Evolutionary conservation across 2,329 filamentous ascomycete species (phyloP), one percentile per base, ranked within the genome.

Genomic region (Cordyceps tenuipes): DNA sequence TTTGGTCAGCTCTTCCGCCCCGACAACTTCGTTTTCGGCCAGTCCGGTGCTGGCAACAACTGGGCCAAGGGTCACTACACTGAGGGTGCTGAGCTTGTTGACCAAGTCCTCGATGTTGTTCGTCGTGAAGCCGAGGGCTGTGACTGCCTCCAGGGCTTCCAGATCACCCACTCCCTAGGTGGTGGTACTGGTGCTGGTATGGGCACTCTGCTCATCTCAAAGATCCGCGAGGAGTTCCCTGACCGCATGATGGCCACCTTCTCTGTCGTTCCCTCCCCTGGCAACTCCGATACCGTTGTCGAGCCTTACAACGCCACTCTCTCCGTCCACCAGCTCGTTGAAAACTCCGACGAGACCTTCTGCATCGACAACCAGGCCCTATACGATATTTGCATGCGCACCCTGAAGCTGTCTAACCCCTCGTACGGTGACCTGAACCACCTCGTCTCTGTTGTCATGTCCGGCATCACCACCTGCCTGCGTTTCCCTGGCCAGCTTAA

Each of bases 41-140:
- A 97, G 83, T 97, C 94, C 71, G 93, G 94, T 85, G 94, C 94
- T 77, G 94, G 94, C 81, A 99, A 99, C 91, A 97, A 97, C 88
- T 99, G 94, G 94, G 94, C 94, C 79, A 99, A 97, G 88, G 94
- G 94, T 82, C 94, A 99, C 79, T 99, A 99, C 86, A 99, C 94
- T 67, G 94, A 99, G 83, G 94, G 94, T 86, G 94, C 94, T 69
- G 94, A 99, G 83, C 86, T 97, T 66, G 94, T 99, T 69, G 94
- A 99, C 83, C 85, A 97, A 74, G 94, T 99, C 69, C 87, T 99
- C 70, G 94, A 97, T 76, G 94, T 99, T 68, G 93, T 99, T 75
- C 94, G 94, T 76, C 93, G 94, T 72, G 94, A 99, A 85, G 93
- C 94, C 69, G 94, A 99, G 82, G 91, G 90, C 77, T 97, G 94